phyloP scores from a whole-genome alignment of 2,329 filamentous ascomycete species.

The Fusarium cyanostomum region DNA sequence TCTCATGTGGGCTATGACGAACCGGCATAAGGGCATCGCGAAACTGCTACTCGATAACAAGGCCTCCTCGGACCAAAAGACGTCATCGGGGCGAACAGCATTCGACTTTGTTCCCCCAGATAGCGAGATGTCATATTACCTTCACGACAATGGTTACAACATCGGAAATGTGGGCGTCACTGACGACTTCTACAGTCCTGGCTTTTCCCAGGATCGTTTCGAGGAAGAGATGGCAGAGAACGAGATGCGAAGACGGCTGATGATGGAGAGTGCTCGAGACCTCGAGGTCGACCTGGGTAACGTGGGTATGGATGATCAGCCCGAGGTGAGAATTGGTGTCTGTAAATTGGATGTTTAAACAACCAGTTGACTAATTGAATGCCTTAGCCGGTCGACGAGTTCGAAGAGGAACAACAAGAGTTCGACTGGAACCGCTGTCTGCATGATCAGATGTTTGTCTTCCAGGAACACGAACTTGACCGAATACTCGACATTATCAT shows the following conservation, averaged over 20 bases:
- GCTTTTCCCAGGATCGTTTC: constrained; percentile 91
- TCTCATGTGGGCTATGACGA: constrained; percentile 99
- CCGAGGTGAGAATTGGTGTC: constrained; percentile 72
- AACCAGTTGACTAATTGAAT: neutral
- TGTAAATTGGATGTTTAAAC: neutral
- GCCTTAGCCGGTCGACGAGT: constrained; percentile 74
- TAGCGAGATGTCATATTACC: constrained; percentile 95
- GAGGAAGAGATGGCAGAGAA: constrained; percentile 98
- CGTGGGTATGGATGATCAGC: constrained; percentile 93
- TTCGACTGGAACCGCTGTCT: constrained; percentile 96
- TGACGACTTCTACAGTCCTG: constrained; percentile 94
- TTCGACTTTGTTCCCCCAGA: constrained; percentile 96
- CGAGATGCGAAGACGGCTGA: constrained; percentile 93
- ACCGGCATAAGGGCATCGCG: constrained; percentile 94
- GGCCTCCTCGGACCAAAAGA: constrained; percentile 95
- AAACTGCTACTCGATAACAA: constrained; percentile 92
- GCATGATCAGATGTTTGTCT: constrained; percentile 99
- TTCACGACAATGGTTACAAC: constrained; percentile 92
- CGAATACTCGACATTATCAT: constrained; percentile 95
- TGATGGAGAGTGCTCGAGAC: constrained; percentile 99
- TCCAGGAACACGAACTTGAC: constrained; percentile 92
- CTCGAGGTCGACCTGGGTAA: constrained; percentile 96
- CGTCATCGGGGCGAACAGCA: constrained; percentile 90
- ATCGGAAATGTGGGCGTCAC: constrained; percentile 81
- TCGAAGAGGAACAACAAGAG: constrained; percentile 89